phyloP scores from a whole-genome alignment of 2,329 filamentous ascomycete genomes.

The Calonectria honghensis region DNA sequence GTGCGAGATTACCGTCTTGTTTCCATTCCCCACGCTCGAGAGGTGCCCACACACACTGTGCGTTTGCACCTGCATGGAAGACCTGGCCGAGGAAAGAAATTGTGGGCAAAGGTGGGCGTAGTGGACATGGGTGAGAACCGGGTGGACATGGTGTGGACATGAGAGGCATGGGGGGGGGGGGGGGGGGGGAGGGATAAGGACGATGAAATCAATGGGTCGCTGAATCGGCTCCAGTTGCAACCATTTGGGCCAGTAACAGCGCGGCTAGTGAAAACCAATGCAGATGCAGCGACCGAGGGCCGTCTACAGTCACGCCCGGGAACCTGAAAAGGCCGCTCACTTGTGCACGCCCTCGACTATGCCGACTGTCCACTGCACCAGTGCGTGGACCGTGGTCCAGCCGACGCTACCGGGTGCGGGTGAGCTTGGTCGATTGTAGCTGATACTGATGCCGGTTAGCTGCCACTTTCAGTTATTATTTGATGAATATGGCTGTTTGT shows the following conservation, averaged over 20 bases:
- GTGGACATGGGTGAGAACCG: slow-evolving; percentile 42
- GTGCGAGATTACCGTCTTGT: slow-evolving; percentile 57
- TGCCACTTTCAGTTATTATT: slow-evolving; percentile 44
- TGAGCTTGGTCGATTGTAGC: slow-evolving; percentile 49
- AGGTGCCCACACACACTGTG: slow-evolving; percentile 52
- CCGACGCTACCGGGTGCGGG: slow-evolving; percentile 54
- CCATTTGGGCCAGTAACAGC: slow-evolving; percentile 30
- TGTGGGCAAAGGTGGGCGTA: slow-evolving; percentile 28
- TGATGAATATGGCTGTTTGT: slow-evolving; percentile 37
- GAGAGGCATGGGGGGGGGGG: slow-evolving; percentile 33
- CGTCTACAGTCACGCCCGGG: slow-evolving; percentile 38
- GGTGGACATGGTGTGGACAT: slow-evolving; percentile 40
- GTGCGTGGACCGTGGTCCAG: slow-evolving; percentile 49
- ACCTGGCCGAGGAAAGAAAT: slow-evolving; percentile 51
- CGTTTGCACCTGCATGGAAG: slow-evolving; percentile 50
- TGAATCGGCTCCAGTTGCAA: slow-evolving; percentile 31
- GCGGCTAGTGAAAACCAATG: slow-evolving; percentile 35
- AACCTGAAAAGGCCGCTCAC: slow-evolving; percentile 17
- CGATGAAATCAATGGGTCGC: slow-evolving; percentile 50
- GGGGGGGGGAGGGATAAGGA: slow-evolving; percentile 41
- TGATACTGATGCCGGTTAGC: slow-evolving; percentile 45
- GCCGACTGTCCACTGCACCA: slow-evolving; percentile 37
- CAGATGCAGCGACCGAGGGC: slow-evolving; percentile 54
- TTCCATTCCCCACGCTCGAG: slow-evolving; percentile 55
- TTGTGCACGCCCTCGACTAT: slow-evolving; percentile 46